phyloP scores from a whole-genome alignment of 2,329 filamentous ascomycete species.

The Colletotrichum zoysiae region DNA sequence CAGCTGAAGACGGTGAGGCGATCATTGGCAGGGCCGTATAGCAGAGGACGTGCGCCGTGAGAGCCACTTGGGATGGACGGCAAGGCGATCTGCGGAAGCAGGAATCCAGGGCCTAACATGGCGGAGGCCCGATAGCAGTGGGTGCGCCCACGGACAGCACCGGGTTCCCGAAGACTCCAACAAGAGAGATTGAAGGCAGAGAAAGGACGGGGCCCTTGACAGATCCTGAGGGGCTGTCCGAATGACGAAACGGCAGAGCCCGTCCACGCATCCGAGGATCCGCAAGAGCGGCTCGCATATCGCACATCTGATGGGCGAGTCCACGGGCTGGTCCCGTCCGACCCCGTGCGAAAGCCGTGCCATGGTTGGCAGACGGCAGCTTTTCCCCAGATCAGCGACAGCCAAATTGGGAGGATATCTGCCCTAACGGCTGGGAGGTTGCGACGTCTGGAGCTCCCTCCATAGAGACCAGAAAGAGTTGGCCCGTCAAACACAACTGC shows the following conservation, averaged over 20 bases:
- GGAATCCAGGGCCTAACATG: conserved; percentile 18
- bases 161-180: conserved; percentile 1
- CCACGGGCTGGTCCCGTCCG: conserved; percentile 19
- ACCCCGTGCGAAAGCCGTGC: conserved; percentile 12
- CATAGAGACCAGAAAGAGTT: not conserved
- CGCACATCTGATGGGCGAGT: not conserved
- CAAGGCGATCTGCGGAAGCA: conserved; percentile 34
- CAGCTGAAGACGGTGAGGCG: conserved; percentile 38
- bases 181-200: conserved; percentile 23
- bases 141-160: conserved; percentile 18
- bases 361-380: conserved; percentile 5
- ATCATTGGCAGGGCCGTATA: conserved; percentile 24
- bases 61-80: conserved; percentile 28
- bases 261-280: not conserved
- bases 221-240: conserved; percentile 6
- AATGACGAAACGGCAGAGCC: conserved; percentile 29
- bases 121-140: conserved; percentile 23
- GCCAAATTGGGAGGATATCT: conserved; percentile 6
- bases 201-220: conserved; percentile 7
- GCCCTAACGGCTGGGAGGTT: not conserved
- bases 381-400: conserved; percentile 10
- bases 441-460: not conserved
- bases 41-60: conserved; percentile 32
- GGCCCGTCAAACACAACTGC: not conserved
- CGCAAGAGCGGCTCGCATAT: not conserved